Base-by-base conservation (phyloP, 805 yeast species). In the Ogataea ganodermae region DNA sequence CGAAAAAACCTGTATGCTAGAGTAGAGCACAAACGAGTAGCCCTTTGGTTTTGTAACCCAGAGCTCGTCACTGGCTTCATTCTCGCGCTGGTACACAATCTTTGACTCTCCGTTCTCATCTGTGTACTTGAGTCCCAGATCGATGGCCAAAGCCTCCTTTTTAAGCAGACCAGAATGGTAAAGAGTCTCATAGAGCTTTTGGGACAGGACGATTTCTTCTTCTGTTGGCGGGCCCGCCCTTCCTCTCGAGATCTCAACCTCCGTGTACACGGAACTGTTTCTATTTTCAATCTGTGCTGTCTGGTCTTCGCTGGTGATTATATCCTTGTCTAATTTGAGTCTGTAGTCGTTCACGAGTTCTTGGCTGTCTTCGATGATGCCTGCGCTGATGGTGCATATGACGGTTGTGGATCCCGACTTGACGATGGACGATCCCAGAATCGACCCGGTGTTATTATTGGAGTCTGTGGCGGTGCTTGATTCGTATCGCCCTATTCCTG, bases 131-230 rank as follows among this genome's bases (percentile, higher is more conserved):
- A 73, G 63, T 16, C 80, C 77, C 44, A 79, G 62, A 48, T 73
- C 73, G n/a, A 84, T 81, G 55, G 75, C 74, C 49, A 86, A 69
- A 6, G 86, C 74, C 21, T 74, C 62, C 35, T 70, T 68, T 2
- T 76, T 67, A 16, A 86, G 63, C 18, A 86, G 51, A 23, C 79
- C 77, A 10, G 86, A 78, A 51, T 81, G 82, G 38, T 78, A 65
- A 4, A 89, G 62, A 4, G 78, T 69, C 53, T 86, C 86, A 57
- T 81, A 80, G 20, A 87, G 57, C 48, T 71, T 71, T 62, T 88
- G 95, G 1, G 88, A 79, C 17, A 85, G 59, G 24, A 78, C 80
- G 82, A 86, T 87, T 62, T 89, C 96, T 66, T 89, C 96, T 56
- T 83, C 87, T 1, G 91, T 81, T 23, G 96, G 96, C 0, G 89